phyloP scores from a whole-genome alignment of 2,329 filamentous ascomycete genomes.

The Epichloe uncinata region DNA sequence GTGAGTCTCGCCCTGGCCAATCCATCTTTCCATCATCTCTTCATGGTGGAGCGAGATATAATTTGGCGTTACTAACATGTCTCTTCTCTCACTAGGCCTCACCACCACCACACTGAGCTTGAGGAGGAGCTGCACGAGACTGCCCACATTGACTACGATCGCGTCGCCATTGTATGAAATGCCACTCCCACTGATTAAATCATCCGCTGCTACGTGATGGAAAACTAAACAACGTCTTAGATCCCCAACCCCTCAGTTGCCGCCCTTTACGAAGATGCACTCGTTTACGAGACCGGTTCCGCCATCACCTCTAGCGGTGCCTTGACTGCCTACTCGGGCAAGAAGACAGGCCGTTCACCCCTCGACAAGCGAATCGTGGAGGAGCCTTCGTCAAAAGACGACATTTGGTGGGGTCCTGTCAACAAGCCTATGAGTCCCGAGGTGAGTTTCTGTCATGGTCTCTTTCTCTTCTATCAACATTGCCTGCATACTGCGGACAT shows the following conservation, averaged over 20 bases:
- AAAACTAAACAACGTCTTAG: conserved; percentile 19
- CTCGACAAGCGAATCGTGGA: conserved; percentile 96
- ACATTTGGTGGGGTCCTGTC: conserved; percentile 98
- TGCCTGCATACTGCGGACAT: background rate
- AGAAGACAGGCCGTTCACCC: conserved; percentile 94
- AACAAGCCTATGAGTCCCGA: conserved; percentile 98
- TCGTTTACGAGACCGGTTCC: conserved; percentile 88
- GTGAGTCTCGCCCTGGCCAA: conserved; percentile 42
- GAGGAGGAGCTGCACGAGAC: conserved; percentile 94
- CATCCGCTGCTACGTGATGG: background rate
- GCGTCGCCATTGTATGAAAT: conserved; percentile 78
- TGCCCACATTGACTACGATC: conserved; percentile 98
- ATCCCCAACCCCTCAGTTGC: conserved; percentile 89
- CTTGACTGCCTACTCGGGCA: conserved; percentile 91
- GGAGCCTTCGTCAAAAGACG: conserved; percentile 75
- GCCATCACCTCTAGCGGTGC: conserved; percentile 94
- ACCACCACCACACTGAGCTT: conserved; percentile 84
- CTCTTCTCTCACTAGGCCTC: conserved; percentile 42
- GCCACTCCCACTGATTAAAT: background rate
- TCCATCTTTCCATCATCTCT: background rate
- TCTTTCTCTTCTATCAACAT: background rate
- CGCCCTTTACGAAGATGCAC: conserved; percentile 95
- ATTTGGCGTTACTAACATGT: conserved; percentile 12
- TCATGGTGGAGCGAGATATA: background rate
- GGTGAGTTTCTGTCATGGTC: conserved; percentile 39